These are phyloP conservation scores for Penicillium sp. DNA, from an alignment of 2,329 filamentous ascomycete species.

Conservation along the genomic window DNA sequence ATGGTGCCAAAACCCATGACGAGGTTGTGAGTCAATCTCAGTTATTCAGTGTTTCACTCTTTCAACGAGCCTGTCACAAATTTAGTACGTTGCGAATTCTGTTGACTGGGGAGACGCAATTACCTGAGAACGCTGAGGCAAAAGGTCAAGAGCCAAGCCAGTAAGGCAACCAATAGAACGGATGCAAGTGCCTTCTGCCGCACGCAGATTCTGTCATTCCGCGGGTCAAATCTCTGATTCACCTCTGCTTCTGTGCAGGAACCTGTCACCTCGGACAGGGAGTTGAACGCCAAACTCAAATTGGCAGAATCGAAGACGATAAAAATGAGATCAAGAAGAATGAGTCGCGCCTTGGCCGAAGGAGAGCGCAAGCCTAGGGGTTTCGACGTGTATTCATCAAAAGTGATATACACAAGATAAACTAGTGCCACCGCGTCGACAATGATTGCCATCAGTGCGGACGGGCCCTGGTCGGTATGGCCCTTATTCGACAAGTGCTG, in stretches of 20 bases:
- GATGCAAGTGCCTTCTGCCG: slow-evolving; percentile 73
- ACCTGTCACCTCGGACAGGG: slow-evolving; percentile 67
- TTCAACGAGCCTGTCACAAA: slow-evolving; percentile 43
- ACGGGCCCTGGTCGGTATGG: slow-evolving; percentile 65
- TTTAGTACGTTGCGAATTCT: slow-evolving; percentile 31
- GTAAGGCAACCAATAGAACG: slow-evolving; percentile 77
- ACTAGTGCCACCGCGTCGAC: slow-evolving; percentile 87
- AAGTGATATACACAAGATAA: slow-evolving; percentile 92
- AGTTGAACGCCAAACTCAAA: slow-evolving; percentile 84
- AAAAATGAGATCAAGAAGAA: slow-evolving; percentile 91
- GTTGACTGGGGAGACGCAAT: slow-evolving; percentile 8
- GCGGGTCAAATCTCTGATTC: slow-evolving; percentile 39
- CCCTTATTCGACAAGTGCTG: slow-evolving; percentile 61
- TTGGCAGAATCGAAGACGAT: slow-evolving; percentile 98
- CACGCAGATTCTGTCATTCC: slow-evolving; percentile 58
- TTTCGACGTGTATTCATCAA: slow-evolving; percentile 93
- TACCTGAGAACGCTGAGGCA: slow-evolving; percentile 78
- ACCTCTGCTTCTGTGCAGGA: slow-evolving; percentile 56
- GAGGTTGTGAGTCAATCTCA: slow-evolving; percentile 9
- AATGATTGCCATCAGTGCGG: slow-evolving; percentile 83
- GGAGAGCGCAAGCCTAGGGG: slow-evolving; percentile 84
- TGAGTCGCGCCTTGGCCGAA: slow-evolving; percentile 82
- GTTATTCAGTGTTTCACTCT: slow-evolving; percentile 35
- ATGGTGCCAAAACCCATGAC: not conserved
- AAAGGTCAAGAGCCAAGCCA: slow-evolving; percentile 91